Conservation (phyloP, 176 grass and related monocot species). For the Bromus sterilis region DNA sequence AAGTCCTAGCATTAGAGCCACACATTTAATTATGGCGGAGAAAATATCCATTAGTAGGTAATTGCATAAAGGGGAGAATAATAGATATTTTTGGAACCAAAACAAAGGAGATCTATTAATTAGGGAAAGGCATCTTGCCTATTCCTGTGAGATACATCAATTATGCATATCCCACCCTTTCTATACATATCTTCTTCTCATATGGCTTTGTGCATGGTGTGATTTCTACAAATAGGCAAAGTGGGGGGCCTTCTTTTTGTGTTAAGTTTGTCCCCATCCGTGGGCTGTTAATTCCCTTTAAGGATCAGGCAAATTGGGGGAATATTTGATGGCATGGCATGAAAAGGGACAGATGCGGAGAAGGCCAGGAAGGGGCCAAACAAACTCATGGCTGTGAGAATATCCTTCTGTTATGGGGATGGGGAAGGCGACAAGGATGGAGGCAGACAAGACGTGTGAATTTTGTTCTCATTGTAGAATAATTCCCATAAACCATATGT, state of each 20-base stretch:
- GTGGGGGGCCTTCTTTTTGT: constrained; percentile 32
- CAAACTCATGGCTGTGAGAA: constrained; percentile 52
- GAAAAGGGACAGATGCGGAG: constrained; percentile 32
- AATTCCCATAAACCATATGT: constrained; percentile 9
- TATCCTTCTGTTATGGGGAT: constrained; percentile 68
- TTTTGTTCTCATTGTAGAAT: constrained; percentile 42
- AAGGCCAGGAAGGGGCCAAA: constrained; percentile 60
- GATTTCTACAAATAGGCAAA: constrained; percentile 50
- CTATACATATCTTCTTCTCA: constrained; percentile 14
- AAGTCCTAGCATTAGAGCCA: background rate
- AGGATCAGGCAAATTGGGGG: constrained; percentile 47
- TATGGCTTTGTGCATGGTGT: constrained; percentile 7
- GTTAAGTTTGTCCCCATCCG: constrained; percentile 42
- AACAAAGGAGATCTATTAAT: background rate
- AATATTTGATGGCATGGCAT: constrained; percentile 45
- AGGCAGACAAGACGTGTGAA: constrained; percentile 72
- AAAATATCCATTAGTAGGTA: background rate
- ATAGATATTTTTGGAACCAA: background rate
- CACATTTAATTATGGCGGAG: background rate
- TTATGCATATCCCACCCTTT: background rate
- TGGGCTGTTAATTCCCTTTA: constrained; percentile 39
- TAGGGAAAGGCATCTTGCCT: constrained; percentile 7
- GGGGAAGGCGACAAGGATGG: constrained; percentile 37
- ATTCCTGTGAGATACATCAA: background rate
- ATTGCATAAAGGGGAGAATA: background rate